Base-by-base conservation (phyloP, 345 rosid genomes). In the Hibiscus mutabilis region DNA sequence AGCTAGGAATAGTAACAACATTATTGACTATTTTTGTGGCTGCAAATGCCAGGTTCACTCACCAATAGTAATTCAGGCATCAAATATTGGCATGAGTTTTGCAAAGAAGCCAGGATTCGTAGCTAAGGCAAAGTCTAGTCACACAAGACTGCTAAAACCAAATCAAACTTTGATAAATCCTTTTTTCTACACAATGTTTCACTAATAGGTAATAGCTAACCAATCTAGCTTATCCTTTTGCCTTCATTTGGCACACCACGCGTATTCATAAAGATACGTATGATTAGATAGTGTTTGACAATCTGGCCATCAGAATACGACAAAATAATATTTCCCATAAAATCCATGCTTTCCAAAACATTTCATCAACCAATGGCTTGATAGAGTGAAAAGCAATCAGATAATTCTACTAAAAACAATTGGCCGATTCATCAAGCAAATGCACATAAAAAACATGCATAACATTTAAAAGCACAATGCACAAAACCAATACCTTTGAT, bases 401-500 rank as follows among this genome's bases (percentile, higher is more conserved):
- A 62, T 10, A 55, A 35, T 12, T 10, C 31, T 21, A 47, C 56
- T 66, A 13, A 46, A 46, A 15, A 27, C 5, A 19, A 14, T 27
- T 56, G 14, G 4, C n/a, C 0, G 7, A 35, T 69, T 18, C 52
- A 40, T 40, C 53, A 64, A 64, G 53, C 9, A 37, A 64, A 21
- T 19, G 15, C 52, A 42, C 52, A 21, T 21, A 35, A 3, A 64
- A 21, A 9, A 15, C 55, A 51, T 16, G 55, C n/a, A 16, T 14
- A 47, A 47, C 5, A 47, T 47, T 14, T 47, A 47, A 47, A 14
- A 47, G n/a, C 16, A 12, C 15, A 4, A 47, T 35, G 18, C 6
- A 47, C 15, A 14, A 46, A 40, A 58, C 11, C 58, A 22, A 37
- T 51, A 81, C 82, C 78, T 81, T 75, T 0, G 78, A 72, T 40